Evolutionary conservation across 75 land plant genomes (phyloP).

Genomic region (Pinus taeda): DNA sequence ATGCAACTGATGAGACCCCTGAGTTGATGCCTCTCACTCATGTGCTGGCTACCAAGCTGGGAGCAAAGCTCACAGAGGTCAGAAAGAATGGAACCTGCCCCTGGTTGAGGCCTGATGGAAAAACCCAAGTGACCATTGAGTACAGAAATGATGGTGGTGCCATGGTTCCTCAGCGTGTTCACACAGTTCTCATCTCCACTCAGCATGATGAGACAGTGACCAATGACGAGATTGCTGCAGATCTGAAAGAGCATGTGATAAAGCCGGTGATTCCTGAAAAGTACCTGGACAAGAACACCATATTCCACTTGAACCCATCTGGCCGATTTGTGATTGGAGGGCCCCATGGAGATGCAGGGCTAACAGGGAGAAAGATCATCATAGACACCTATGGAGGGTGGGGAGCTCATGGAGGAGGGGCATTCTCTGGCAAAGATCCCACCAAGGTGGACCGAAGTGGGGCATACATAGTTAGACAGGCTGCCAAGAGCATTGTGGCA

Average conservation of each 20-base stretch:
- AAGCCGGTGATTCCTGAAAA: conserved; percentile 56
- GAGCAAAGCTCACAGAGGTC: conserved; percentile 67
- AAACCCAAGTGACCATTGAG: conserved; percentile 71
- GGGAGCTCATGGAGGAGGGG: conserved; percentile 36
- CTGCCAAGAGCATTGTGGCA: conserved; percentile 76
- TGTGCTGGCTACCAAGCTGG: conserved; percentile 72
- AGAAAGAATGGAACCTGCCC: conserved; percentile 68
- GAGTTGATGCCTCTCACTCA: conserved; percentile 79
- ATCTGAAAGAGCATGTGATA: conserved; percentile 60
- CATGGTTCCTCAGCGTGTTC: conserved; percentile 60
- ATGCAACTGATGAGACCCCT: conserved; percentile 67
- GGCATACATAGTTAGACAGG: conserved; percentile 50
- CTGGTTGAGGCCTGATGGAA: conserved; percentile 65
- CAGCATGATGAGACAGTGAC: conserved; percentile 77
- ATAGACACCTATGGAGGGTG: conserved; percentile 34
- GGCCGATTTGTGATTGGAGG: conserved; percentile 75
- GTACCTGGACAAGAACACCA: conserved; percentile 65
- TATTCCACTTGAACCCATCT: conserved; percentile 70
- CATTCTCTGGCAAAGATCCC: conserved; percentile 40
- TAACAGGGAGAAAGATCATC: conserved; percentile 58
- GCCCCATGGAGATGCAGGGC: conserved; percentile 75
- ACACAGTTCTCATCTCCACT: conserved; percentile 70
- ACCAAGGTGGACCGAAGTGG: conserved; percentile 63
- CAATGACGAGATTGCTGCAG: conserved; percentile 60
- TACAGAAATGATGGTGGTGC: conserved; percentile 46